Base-by-base conservation (phyloP, 805 yeast species). In the Barnettozyma sucrosica region DNA sequence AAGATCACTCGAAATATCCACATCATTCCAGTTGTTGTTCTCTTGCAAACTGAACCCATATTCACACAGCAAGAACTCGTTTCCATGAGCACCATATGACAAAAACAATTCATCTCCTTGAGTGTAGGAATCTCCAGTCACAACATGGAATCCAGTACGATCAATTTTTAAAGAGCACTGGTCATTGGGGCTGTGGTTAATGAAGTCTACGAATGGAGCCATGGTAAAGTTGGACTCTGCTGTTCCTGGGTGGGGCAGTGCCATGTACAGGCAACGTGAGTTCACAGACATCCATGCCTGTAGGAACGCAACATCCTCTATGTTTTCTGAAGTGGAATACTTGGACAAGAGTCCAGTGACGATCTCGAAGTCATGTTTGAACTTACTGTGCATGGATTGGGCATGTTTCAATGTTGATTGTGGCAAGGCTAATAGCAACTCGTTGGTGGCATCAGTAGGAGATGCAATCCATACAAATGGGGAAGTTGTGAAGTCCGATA, bases 281-380 rank as follows among this genome's bases (percentile, higher is more conserved):
- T 93, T 92, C 48, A 90, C 86, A 57, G 92, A 82, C 57, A 86
- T 72, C 95, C 96, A 92, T 0, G 85, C 79, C 78, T 88, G 80
- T 10, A 82, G 57, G 54, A 75, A 83, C 4, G 46, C 46, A 6
- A 44, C 45, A 16, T 41, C 46, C 1, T 47, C 26, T 3, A 57
- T 16, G 5, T 36, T 8, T 2, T 33, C 10, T 1, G 18, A 4
- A 16, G 36, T 8, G 7, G 34, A 10, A 30, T 49, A 38, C 13
- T n/a, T n/a, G 8, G 46, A 25, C 5, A 65, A 36, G 2, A 64
- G 24, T 0, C 61, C 52, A 0, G 30, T 23, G 1, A 79, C 75
- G 0, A 56, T 57, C 0, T 58, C 45, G 58, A 67, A 75, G 19
- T 47, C 50, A 7, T 28, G 18, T 19, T 33, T 10, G 46, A 82